A percentile compares a stretch with the other conserved stretches of the same genome.
Conservation (phyloP, 1,284 basidiomycete genomes). For the Cystobasidiaceae sp. region DNA sequence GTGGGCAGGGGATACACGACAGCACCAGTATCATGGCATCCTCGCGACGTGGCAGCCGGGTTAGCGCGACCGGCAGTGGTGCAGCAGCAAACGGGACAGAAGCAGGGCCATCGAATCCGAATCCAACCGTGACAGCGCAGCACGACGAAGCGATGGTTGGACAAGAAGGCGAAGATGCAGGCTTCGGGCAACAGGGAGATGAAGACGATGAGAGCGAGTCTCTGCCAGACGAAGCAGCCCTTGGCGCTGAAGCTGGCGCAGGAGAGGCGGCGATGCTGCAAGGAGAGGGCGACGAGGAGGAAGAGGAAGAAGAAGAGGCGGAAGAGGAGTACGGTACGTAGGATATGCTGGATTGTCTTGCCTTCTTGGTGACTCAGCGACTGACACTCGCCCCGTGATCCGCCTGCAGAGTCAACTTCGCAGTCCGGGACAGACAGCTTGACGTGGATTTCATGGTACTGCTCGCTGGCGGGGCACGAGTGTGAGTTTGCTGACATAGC, state of each 20-base stretch:
- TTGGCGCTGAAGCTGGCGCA: constrained; percentile 1
- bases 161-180: not conserved
- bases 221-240: constrained; percentile 10
- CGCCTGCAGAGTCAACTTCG: constrained; percentile 28
- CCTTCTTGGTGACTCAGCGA: not conserved
- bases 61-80: not conserved
- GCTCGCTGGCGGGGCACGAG: constrained; percentile 94
- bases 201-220: constrained; percentile 37
- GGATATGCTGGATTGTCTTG: too few relatives aligned
- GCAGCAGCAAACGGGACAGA: not conserved
- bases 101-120: constrained; percentile 8
- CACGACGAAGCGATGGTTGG: constrained; percentile 17
- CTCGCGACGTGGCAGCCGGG: constrained; percentile 1
- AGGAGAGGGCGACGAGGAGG: constrained; percentile 31
- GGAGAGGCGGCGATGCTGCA: constrained; percentile 7
- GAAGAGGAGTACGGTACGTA: constrained; percentile 38
- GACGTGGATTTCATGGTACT: constrained; percentile 99
- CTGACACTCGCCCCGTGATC: too few relatives aligned
- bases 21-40: too few relatives aligned
- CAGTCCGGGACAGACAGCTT: constrained; percentile 46
- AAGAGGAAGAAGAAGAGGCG: constrained; percentile 35
- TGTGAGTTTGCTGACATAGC: constrained; percentile 48
- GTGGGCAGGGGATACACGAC: too few relatives aligned
- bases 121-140: constrained; percentile 9
- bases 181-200: constrained; percentile 28